phyloP scores from a whole-genome alignment of 1,284 basidiomycete genomes.

The Mycosarcoma maydis region DNA sequence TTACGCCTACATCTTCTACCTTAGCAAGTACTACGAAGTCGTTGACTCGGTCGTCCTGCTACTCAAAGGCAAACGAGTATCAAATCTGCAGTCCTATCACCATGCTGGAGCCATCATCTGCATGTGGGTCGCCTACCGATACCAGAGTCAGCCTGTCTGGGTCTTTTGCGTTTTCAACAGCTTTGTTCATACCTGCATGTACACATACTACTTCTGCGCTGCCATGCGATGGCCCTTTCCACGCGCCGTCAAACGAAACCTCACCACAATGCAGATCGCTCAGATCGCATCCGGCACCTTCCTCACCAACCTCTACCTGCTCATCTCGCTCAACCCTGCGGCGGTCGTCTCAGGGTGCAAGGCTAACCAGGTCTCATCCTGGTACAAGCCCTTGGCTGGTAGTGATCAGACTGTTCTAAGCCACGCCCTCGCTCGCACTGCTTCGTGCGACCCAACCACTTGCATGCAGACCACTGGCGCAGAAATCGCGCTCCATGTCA shows the following conservation, averaged over 20 bases:
- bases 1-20: conserved; percentile 66
- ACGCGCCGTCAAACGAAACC: conserved; percentile 53
- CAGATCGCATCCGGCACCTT: conserved; percentile 60
- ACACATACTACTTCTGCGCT: conserved; percentile 58
- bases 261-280: conserved; percentile 61
- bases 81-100: conserved; percentile 63
- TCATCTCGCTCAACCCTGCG: conserved; percentile 33
- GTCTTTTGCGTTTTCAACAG: conserved; percentile 63
- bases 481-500: conserved; percentile 56
- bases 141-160: conserved; percentile 58
- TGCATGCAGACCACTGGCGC: conserved; percentile 55
- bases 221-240: conserved; percentile 59
- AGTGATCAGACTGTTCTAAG: conserved; percentile 15
- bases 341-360: conserved; percentile 27
- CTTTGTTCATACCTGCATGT: conserved; percentile 60
- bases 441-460: conserved; percentile 18
- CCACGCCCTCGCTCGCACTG: conserved; percentile 31
- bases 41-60: conserved; percentile 66
- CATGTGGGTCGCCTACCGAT: conserved; percentile 66
- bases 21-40: conserved; percentile 62
- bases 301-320: conserved; percentile 58
- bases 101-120: conserved; percentile 65
- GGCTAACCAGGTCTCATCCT: conserved; percentile 14
- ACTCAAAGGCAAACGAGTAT: conserved; percentile 65
- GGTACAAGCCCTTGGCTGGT: conserved; percentile 1